Conservation (phyloP, 2,329 filamentous ascomycete genomes). For the Gnomoniopsis smithogilvyi region DNA sequence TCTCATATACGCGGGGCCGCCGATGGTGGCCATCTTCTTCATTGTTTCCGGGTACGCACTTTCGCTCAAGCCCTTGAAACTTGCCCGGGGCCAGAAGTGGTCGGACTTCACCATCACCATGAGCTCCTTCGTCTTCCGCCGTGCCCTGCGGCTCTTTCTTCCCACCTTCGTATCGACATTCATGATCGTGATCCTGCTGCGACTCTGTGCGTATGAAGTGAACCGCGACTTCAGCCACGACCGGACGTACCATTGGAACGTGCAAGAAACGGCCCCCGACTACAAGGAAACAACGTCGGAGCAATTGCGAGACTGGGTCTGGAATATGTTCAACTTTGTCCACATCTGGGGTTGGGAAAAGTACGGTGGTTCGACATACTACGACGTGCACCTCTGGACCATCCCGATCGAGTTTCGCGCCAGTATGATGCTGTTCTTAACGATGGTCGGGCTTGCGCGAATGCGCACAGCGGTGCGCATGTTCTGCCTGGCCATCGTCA, state of each 20-base stretch:
- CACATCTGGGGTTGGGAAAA: constrained; percentile 50
- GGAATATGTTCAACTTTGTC: constrained; percentile 46
- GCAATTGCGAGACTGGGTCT: constrained; percentile 44
- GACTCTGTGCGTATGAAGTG: constrained; percentile 44
- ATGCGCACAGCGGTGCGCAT: constrained; percentile 41
- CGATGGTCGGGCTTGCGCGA: constrained; percentile 46
- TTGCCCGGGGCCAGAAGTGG: constrained; percentile 26
- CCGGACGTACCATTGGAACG: constrained; percentile 41
- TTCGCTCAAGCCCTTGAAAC: constrained; percentile 49
- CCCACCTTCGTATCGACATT: constrained; percentile 50
- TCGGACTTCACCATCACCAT: constrained; percentile 42
- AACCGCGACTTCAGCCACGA: constrained; percentile 45
- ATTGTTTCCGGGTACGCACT: constrained; percentile 61
- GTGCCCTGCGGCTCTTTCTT: constrained; percentile 49
- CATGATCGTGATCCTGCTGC: constrained; percentile 41
- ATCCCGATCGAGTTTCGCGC: constrained; percentile 60
- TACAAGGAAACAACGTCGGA: constrained; percentile 33
- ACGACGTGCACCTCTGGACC: constrained; percentile 61
- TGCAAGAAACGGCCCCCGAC: constrained; percentile 45
- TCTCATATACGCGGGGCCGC: constrained; percentile 51
- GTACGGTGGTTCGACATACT: constrained; percentile 45
- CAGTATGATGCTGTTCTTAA: constrained; percentile 55
- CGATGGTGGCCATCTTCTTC: constrained; percentile 60
- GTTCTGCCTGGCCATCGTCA: constrained; percentile 36
- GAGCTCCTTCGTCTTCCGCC: constrained; percentile 49